Evolutionary conservation across 2,329 filamentous ascomycete species (phyloP), one percentile per base, ranked within the genome.

Genomic region (Aspergillus unguis): DNA sequence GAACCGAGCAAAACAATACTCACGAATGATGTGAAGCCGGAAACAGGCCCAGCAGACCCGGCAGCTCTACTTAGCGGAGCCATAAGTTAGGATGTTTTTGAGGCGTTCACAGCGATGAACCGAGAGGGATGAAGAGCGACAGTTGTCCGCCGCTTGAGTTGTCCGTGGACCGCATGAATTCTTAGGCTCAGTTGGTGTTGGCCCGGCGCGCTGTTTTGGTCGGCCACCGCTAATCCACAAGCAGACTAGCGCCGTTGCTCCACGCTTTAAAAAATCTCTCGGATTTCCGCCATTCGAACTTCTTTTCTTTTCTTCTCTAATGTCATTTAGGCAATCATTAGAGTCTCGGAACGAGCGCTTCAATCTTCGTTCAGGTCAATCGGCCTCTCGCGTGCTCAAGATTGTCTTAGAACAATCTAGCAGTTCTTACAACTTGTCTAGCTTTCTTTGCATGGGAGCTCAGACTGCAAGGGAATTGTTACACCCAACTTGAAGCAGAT

Each of bases 331-430:
- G 86, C 88, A 86, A 84, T 88, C 89, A 88, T 92, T 97, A 97
- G 94, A 99, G 94, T 99, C 94, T 95, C 92, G 92, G 88, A 88
- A 85, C 85, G 88, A 85, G 88, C 84, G 62, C 23, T 56, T 71
- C 89, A 90, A 82, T 97, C 83, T 88, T 90, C 91, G 85, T 88
- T 90, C 88, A 95, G 90, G 83, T 86, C 83, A 85, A 49, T 80
- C 73, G 83, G 86, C 82, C 88, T 92, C 87, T 77, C 78, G 89
- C 92, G 92, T 90, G 94, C 94, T 99, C 91, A 92, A 86, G 90
- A 91, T 88, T 81, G 88, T 88, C 92, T 87, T 90, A 95, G 89
- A 88, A 71, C 83, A 79, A 78, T 74, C 75, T 77, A 78, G 80
- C 85, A 83, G 84, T 87, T 82, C 82, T 83, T 85, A 78, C 82